Evolutionary conservation across 805 yeast species (phyloP).

Genomic region (Jamesozyma jinghongensis): DNA sequence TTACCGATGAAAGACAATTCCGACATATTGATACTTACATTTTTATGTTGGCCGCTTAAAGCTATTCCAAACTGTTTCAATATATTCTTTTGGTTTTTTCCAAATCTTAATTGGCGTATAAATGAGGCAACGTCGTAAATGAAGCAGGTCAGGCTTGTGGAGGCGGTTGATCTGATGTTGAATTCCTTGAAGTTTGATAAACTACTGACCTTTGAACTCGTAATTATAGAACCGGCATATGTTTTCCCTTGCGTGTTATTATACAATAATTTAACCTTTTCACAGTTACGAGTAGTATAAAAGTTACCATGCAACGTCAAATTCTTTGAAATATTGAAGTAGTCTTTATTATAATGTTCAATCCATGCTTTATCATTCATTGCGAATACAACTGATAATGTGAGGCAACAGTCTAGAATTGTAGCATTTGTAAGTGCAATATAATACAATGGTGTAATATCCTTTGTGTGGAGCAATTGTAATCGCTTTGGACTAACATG

Average conservation of each 20-base stretch:
- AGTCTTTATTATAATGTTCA: slow-evolving; percentile 6
- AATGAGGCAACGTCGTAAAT: slow-evolving; percentile 10
- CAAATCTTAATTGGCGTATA: slow-evolving; percentile 14
- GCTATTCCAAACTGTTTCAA: slow-evolving; percentile 7
- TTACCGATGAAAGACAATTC: slow-evolving; percentile 13
- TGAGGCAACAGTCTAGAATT: slow-evolving; percentile 17
- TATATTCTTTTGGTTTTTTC: slow-evolving; percentile 8
- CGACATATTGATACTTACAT: slow-evolving; percentile 5
- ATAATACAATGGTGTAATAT: not conserved
- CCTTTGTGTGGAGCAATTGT: not conserved
- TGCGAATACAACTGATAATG: slow-evolving; percentile 13
- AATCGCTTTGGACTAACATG: slow-evolving; percentile 13
- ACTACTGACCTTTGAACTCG: slow-evolving; percentile 3
- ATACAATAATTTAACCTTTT: not conserved
- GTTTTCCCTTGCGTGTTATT: not conserved
- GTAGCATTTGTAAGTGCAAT: slow-evolving; percentile 13
- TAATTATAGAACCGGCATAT: not conserved
- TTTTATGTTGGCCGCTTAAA: slow-evolving; percentile 2
- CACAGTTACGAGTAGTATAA: slow-evolving; percentile 12
- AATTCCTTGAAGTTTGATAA: slow-evolving; percentile 14
- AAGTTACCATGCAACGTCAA: slow-evolving; percentile 11
- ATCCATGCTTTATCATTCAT: slow-evolving; percentile 11
- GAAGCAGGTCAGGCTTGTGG: slow-evolving; percentile 9
- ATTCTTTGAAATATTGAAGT: slow-evolving; percentile 11
- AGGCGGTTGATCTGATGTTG: slow-evolving; percentile 2